These are phyloP conservation scores for Kluyveromyces aestuarii DNA, from an alignment of 805 yeast genomes.

Conservation along the genomic window DNA sequence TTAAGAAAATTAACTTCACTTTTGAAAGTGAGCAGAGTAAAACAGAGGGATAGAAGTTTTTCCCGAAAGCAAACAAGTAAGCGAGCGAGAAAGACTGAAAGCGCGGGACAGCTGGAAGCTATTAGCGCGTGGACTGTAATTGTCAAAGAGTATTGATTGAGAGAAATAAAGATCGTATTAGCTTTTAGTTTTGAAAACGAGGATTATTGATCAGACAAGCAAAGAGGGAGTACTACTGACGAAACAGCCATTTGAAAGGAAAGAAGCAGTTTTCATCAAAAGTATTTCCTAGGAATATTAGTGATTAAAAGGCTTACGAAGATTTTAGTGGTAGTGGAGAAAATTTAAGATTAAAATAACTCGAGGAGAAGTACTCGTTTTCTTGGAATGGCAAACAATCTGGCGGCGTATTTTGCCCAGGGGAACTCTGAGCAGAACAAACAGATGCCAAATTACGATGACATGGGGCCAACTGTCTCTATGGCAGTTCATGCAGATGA, in stretches of 20 bases:
- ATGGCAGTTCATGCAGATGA: constrained; percentile 59
- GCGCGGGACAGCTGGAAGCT: neutral
- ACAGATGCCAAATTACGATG: constrained; percentile 17
- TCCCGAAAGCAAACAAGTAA: neutral
- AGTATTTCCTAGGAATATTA: neutral
- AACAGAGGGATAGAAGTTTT: neutral
- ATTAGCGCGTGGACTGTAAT: neutral
- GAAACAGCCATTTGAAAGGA: neutral
- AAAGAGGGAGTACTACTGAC: neutral
- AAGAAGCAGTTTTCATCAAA: neutral
- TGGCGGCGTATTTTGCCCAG: constrained; percentile 22
- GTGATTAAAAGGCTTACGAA: neutral
- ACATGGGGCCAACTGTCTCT: constrained; percentile 33
- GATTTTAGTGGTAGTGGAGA: neutral
- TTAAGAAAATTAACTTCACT: neutral
- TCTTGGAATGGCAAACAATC: constrained; percentile 17
- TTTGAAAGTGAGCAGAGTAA: neutral
- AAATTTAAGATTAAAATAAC: too few relatives aligned
- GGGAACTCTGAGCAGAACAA: neutral
- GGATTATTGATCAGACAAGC: neutral
- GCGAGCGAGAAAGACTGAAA: neutral
- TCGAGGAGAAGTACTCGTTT: too few relatives aligned
- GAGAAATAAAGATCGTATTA: neutral
- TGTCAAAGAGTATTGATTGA: neutral
- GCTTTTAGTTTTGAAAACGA: neutral